These are phyloP conservation scores for Mimosa bimucronata DNA, from an alignment of 306 rosid species.

Conservation along the genomic window DNA sequence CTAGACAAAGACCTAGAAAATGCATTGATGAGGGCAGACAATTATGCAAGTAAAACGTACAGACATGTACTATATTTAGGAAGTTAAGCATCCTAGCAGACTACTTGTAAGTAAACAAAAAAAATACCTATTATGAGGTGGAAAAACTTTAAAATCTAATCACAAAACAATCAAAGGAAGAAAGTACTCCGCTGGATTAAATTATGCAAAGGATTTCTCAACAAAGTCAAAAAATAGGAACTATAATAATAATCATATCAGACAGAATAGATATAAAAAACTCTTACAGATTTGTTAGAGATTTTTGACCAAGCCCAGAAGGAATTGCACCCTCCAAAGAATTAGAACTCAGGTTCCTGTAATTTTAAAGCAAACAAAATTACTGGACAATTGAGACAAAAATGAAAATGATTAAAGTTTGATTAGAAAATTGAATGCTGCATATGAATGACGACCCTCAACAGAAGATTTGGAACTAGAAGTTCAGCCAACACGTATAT, in stretches of 20 bases:
- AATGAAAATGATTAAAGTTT: background rate
- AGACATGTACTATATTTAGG: background rate
- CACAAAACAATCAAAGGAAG: constrained; percentile 5
- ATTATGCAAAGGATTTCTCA: constrained; percentile 19
- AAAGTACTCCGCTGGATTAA: background rate
- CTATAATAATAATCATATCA: constrained; percentile 8
- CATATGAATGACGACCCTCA: background rate
- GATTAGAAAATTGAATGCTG: constrained; percentile 16
- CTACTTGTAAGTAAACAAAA: background rate
- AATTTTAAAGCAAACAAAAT: constrained; percentile 24
- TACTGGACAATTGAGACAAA: constrained; percentile 24
- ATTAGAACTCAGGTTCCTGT: constrained; percentile 91
- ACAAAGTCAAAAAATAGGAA: constrained; percentile 20
- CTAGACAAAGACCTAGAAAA: background rate
- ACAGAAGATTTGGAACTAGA: constrained; percentile 24
- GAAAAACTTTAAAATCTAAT: background rate
- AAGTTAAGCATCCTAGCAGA: background rate
- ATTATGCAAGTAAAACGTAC: too few species aligned
- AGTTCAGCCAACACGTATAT: constrained; percentile 27
- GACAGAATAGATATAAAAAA: constrained; percentile 31
- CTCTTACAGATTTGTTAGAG: constrained; percentile 74
- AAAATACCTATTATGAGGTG: constrained; percentile 9
- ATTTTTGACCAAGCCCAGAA: constrained; percentile 71
- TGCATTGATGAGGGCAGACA: background rate
- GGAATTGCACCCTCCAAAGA: constrained; percentile 74